A percentile compares a stretch with the other conserved stretches of the same genome.
These are phyloP conservation scores for Beauveria sp. DNA, from an alignment of 2,329 filamentous ascomycete genomes.

Conservation along the genomic window DNA sequence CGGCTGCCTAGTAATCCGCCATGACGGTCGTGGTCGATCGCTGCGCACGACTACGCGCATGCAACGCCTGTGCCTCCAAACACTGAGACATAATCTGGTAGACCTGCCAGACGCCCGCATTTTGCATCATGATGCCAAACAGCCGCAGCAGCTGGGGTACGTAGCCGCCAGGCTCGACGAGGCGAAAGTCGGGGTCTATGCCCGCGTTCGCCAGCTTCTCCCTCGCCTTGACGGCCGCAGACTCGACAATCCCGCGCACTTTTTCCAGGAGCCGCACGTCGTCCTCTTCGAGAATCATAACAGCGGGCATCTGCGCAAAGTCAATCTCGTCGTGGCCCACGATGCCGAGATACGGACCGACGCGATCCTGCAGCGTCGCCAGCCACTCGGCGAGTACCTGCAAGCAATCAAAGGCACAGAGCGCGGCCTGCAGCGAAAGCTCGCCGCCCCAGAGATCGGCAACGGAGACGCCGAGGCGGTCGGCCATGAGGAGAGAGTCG, in stretches of 20 bases:
- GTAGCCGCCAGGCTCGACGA: conserved; percentile 62
- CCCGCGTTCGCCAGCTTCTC: conserved; percentile 41
- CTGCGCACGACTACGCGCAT: conserved; percentile 5
- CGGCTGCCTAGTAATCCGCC: neutral
- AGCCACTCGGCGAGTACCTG: conserved; percentile 94
- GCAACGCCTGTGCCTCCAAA: conserved; percentile 42
- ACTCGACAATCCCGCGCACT: conserved; percentile 69
- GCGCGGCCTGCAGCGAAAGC: conserved; percentile 79
- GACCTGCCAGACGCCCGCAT: conserved; percentile 83
- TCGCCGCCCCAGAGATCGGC: conserved; percentile 77
- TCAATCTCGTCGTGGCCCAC: conserved; percentile 79
- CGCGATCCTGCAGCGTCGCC: conserved; percentile 83
- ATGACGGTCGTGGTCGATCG: neutral
- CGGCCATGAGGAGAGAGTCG: conserved; percentile 81
- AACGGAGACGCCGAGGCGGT: conserved; percentile 78
- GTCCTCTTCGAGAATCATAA: conserved; percentile 88
- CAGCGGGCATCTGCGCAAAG: conserved; percentile 68
- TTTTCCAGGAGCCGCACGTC: conserved; percentile 80
- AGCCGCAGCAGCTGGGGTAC: conserved; percentile 78
- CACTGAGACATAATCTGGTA: conserved; percentile 48
- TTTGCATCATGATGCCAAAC: conserved; percentile 80
- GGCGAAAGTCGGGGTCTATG: conserved; percentile 44
- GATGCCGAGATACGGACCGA: conserved; percentile 82
- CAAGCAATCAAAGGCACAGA: conserved; percentile 90
- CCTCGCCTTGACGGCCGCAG: conserved; percentile 73